These are phyloP conservation scores for Phytophthora pinifolia DNA, from an alignment of 352 stramenopile genomes.

Conservation along the genomic window DNA sequence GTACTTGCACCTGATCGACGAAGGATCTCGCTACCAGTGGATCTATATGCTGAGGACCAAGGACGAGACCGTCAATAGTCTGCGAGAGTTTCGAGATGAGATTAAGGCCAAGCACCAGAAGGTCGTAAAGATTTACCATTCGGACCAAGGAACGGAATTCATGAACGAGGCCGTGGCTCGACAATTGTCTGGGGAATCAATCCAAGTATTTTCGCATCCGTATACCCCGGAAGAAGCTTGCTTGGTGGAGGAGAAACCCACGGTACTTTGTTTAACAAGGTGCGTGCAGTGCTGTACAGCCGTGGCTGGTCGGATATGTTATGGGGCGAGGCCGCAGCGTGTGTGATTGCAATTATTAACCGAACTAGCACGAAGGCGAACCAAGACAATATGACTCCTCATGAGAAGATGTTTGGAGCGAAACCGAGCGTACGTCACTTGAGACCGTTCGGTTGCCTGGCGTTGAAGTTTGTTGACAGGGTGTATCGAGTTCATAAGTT, in stretches of 20 bases:
- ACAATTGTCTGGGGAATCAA: conserved; percentile 4
- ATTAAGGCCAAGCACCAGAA: too few species aligned
- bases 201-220: conserved; percentile 16
- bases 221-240: conserved; percentile 11
- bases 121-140: conserved; percentile 1
- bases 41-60: conserved; percentile 9
- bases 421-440: conserved; percentile 10
- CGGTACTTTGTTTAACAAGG: conserved; percentile 2
- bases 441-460: conserved; percentile 9
- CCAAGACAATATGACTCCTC: conserved; percentile 4
- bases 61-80: conserved; percentile 9
- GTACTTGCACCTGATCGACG: conserved; percentile 14
- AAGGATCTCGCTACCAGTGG: conserved; percentile 16
- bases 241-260: conserved; percentile 10
- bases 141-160: conserved; percentile 7
- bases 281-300: conserved; percentile 8
- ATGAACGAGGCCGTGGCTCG: background rate
- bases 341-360: conserved; percentile 10
- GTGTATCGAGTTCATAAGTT: conserved; percentile 12
- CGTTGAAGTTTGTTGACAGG: conserved; percentile 15
- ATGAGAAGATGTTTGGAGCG: conserved; percentile 7
- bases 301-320: conserved; percentile 4
- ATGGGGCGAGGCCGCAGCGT: conserved; percentile 8
- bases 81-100: background rate
- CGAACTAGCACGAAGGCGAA: conserved; percentile 12